Base-by-base conservation (phyloP, 306 rosid species). In the Quercus variabilis region DNA sequence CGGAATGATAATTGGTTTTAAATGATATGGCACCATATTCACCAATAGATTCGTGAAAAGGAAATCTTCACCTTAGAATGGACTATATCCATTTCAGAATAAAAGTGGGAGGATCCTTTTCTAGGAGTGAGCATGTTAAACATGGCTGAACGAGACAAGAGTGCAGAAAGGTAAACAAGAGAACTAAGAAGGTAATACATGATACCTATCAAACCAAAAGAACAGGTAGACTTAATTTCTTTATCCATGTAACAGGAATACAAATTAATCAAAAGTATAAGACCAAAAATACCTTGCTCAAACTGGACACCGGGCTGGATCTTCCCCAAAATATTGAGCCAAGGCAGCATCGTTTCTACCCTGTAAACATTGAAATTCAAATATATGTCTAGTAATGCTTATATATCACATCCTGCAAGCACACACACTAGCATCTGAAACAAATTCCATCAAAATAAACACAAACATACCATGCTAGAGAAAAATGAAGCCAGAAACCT, bases 291-390 rank as follows among this genome's bases (percentile, higher is more conserved):
- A 92, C 96, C 97, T 89, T 92, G 97, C 84, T 92, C 97, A 77
- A 92, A 92, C 41, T 49, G 97, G 87, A 77, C 86, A 79, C 26
- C 90, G 90, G 30, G 93, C 81, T 6, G 97, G 97, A 80, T 90
- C 97, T 84, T 92, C 96, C 55, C 96, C 96, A 18, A 92, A 92
- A 85, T 92, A 92, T 63, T 26, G 80, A 73, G 96, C 93, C 83
- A 92, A 85, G 30, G 96, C 96, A 89, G 90, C 97, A 13, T 96
- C 96, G 60, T 88, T 90, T 88, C 96, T 87, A 75, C 97, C 97
- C 97, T 92, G 92, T 55, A 67, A 78, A 79, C 63, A 83, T 76
- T 46, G 76, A 80, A 71, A 81, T 79, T 49, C 69, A 82, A 69
- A 76, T 41, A 71, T 70, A 55, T 28, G 46, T 80, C 78, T 63